phyloP scores from a whole-genome alignment of 192 early-diverging fungal species.

The Backusella tuberculispora region DNA sequence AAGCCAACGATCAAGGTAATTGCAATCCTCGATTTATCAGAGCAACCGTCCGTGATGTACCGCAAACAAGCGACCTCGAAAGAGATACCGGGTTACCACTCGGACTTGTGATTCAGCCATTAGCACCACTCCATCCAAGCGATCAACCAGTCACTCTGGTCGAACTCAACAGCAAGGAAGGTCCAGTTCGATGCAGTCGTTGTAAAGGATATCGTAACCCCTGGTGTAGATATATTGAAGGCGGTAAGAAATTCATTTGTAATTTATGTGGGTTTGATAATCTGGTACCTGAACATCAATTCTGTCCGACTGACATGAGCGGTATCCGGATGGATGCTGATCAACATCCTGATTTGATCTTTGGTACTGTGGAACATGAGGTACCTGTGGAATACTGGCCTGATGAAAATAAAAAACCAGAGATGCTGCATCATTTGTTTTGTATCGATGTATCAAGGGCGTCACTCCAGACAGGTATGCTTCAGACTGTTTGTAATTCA shows the following conservation, averaged over 20 bases:
- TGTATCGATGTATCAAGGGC: conserved; percentile 94
- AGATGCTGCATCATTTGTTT: conserved; percentile 82
- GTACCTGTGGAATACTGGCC: conserved; percentile 79
- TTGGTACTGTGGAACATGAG: conserved; percentile 90
- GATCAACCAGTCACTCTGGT: conserved; percentile 84
- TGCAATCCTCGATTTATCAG: conserved; percentile 91
- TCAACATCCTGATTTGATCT: conserved; percentile 84
- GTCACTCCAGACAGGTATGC: conserved; percentile 84
- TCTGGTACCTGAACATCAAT: conserved; percentile 86
- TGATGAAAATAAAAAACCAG: conserved; percentile 52
- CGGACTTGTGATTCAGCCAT: conserved; percentile 88
- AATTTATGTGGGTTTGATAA: conserved; percentile 93
- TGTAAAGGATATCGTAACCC: conserved; percentile 97
- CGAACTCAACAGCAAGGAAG: conserved; percentile 71
- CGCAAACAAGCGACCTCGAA: conserved; percentile 79
- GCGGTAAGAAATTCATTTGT: conserved; percentile 91
- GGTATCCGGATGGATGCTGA: conserved; percentile 85
- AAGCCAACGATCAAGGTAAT: conserved; percentile 90
- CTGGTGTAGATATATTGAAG: conserved; percentile 83
- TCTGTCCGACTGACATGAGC: conserved; percentile 92
- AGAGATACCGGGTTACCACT: conserved; percentile 82
- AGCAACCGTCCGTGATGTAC: conserved; percentile 87
- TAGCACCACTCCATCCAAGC: conserved; percentile 78
- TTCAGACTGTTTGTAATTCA: conserved; percentile 64
- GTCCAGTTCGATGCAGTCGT: conserved; percentile 87